Conservation (phyloP, 768 basidiomycete genomes). For the Tulasnella sp. region DNA sequence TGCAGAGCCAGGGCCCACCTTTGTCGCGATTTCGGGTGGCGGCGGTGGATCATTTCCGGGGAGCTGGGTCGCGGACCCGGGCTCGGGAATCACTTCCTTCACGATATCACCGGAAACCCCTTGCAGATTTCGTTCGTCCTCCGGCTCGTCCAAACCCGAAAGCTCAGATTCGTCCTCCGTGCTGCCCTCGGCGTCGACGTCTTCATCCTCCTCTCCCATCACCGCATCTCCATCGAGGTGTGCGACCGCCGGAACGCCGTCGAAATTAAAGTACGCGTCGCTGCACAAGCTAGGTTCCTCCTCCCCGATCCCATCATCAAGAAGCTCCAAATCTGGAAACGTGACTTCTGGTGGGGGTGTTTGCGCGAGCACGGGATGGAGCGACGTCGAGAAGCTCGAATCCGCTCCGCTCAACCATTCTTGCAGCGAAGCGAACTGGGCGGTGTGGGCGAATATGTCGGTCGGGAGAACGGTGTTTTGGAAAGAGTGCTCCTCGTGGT, state of each 20-base stretch:
- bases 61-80: too few relatives aligned
- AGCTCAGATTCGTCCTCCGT: background rate
- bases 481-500: background rate
- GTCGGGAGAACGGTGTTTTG: background rate
- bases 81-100: background rate
- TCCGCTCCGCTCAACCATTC: background rate
- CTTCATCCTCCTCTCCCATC: background rate
- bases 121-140: background rate
- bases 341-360: background rate
- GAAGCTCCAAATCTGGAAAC: background rate
- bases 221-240: background rate
- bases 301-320: background rate
- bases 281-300: background rate
- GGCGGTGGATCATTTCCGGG: too few relatives aligned
- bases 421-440: background rate
- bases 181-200: slow-evolving; percentile 14
- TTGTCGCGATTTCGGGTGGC: background rate
- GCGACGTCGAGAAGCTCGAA: background rate
- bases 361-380: too few relatives aligned
- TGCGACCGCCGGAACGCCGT: background rate
- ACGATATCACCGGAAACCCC: background rate
- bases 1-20: background rate
- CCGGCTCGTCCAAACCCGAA: background rate
- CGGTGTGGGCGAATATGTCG: background rate
- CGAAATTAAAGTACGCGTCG: background rate